These are phyloP conservation scores for Hortaea sp. DNA, from an alignment of 2,329 filamentous ascomycete species.

Conservation along the genomic window DNA sequence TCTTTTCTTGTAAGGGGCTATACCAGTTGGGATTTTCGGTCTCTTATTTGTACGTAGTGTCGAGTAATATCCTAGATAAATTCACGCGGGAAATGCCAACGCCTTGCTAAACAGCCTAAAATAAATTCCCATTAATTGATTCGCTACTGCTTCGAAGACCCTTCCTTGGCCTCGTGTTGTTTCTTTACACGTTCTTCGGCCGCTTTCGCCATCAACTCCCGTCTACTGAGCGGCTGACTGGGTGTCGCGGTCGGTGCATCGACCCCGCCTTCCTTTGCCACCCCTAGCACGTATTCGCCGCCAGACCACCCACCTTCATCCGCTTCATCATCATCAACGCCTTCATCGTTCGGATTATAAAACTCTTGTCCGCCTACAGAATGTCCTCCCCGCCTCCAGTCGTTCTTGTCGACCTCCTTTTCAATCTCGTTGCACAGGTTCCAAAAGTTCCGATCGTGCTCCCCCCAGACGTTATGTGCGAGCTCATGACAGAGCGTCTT, in stretches of 20 bases:
- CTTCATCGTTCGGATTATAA: conserved; percentile 40
- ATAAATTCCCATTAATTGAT: neutral
- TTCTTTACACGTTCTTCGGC: conserved; percentile 57
- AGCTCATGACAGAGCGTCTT: conserved; percentile 92
- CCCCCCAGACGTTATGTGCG: conserved; percentile 77
- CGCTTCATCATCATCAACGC: conserved; percentile 37
- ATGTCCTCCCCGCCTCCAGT: conserved; percentile 65
- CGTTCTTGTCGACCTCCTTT: conserved; percentile 67
- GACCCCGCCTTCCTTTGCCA: conserved; percentile 16
- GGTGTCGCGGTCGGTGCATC: conserved; percentile 11
- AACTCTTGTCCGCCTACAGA: conserved; percentile 50
- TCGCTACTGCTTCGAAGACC: neutral
- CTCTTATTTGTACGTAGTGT: too few species aligned
- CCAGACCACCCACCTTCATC: conserved; percentile 69
- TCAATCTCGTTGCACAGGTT: conserved; percentile 79
- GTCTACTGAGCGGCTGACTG: conserved; percentile 48
- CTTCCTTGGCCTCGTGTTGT: conserved; percentile 33
- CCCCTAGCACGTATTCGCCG: conserved; percentile 57
- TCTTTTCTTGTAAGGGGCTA: too few species aligned
- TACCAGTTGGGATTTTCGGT: too few species aligned
- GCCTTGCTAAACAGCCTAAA: too few species aligned
- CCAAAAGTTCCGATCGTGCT: conserved; percentile 86
- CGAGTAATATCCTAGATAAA: too few species aligned
- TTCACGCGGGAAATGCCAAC: too few species aligned
- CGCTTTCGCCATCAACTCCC: conserved; percentile 65